Base-by-base conservation (phyloP, 176 grass and related monocot genomes). In the Tillandsia fasciculata region DNA sequence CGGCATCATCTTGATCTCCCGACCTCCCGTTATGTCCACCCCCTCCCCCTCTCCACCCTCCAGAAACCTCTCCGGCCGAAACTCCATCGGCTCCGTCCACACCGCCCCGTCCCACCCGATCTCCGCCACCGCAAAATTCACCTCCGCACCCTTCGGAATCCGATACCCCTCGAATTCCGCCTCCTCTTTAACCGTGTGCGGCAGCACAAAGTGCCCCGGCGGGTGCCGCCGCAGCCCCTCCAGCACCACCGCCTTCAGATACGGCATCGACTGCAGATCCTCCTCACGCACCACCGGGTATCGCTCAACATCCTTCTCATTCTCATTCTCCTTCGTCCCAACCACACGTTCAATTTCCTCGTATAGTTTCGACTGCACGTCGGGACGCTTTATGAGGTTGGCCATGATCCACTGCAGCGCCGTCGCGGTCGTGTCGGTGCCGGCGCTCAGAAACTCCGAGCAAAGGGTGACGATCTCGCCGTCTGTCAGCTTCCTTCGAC, bases 361-460 rank as follows among this genome's bases (percentile, higher is more conserved):
- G 50, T 49, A 56, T 15, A 83, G 24, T 67, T 76, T 71, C 17
- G 52, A 20, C 72, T 83, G 80, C 10, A 83, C 48, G 12, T 66
- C 56, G 15, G 53, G 80, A 8, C 63, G 47, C 52, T 77, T 76
- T 26, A 77, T 73, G 52, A 83, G 67, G 53, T 76, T 71, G 1
- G 80, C 80, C 80, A 83, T 83, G 73, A 83, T 77, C 80, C 80
- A 83, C 70, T 83, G 73, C 61, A 83, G 49, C 24, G 68, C 18
- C 8, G 74, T 72, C 2, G 80, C 49, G 24, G 74, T 83, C 22
- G 80, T 77, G 48, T 83, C 80, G 3, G 74, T 77, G 20, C 80
- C 74, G 7, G 20, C 80, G 7, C 13, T 52, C 48, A 83, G 11
- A 50, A 83, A 77, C 68, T 83, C 80, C 3, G 68, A 72, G 58